Evolutionary conservation across 169 alveolate genomes (phyloP).

Genomic region (Blepharisma undulans): DNA sequence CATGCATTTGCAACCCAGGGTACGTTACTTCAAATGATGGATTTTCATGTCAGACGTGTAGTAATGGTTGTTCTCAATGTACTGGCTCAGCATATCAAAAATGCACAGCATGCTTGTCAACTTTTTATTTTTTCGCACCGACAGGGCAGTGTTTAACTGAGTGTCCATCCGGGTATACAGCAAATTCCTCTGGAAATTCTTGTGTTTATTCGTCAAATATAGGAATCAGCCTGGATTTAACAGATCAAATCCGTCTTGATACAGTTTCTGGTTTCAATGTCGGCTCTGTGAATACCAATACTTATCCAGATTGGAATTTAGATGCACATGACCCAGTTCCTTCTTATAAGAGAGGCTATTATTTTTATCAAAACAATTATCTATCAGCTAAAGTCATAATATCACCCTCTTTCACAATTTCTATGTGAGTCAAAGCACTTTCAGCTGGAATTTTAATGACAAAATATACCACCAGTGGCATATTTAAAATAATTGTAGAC

Average conservation of each 20-base stretch:
- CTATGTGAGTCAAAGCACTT: background rate
- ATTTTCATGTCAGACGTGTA: background rate
- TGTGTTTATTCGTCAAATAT: background rate
- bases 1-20: background rate
- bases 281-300: background rate
- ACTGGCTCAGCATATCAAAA: background rate
- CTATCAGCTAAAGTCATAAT: background rate
- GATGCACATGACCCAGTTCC: background rate
- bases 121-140: background rate
- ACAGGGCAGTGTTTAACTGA: background rate
- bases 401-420: background rate
- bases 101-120: constrained; percentile 7
- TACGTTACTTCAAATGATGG: background rate
- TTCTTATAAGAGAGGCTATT: background rate
- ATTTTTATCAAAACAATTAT: background rate
- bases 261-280: background rate
- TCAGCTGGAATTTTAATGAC: background rate
- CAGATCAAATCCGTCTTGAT: background rate
- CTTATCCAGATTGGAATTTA: background rate
- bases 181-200: background rate
- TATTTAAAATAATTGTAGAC: background rate
- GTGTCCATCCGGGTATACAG: constrained; percentile 25
- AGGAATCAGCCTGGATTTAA: background rate
- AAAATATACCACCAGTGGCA: background rate
- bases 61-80: background rate